Conservation (phyloP, 2,329 filamentous ascomycete species). For the Orbilia ellipsospora region DNA sequence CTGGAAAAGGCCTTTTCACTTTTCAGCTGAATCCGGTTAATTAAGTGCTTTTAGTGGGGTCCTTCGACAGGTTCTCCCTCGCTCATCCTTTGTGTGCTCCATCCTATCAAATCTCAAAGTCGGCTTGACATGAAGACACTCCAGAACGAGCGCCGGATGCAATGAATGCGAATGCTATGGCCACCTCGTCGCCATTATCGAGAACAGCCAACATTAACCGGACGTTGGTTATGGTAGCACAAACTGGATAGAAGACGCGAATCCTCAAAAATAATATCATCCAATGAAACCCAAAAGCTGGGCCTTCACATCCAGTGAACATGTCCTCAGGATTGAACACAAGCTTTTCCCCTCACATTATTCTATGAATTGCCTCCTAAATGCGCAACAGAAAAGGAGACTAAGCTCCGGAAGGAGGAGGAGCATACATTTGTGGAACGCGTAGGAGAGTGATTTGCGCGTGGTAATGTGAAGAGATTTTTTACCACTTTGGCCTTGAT, state of each 20-base stretch:
- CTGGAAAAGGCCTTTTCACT: constrained; percentile 35
- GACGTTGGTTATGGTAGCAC: constrained; percentile 16
- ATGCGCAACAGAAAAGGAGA: not conserved
- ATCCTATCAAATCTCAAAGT: constrained; percentile 46
- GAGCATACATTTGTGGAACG: constrained; percentile 28
- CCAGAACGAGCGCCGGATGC: constrained; percentile 12
- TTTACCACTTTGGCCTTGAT: constrained; percentile 2
- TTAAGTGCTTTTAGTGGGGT: constrained; percentile 52
- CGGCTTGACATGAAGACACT: constrained; percentile 34
- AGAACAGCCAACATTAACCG: constrained; percentile 17
- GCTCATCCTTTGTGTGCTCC: constrained; percentile 21
- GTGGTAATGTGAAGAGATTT: constrained; percentile 44
- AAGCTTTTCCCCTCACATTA: constrained; percentile 14
- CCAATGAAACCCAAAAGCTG: constrained; percentile 10
- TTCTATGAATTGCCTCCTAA: not conserved
- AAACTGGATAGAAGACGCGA: constrained; percentile 11
- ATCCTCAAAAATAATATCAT: not conserved
- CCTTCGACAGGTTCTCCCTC: not conserved
- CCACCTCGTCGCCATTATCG: not conserved
- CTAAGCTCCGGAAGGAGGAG: constrained; percentile 34
- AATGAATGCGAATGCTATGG: constrained; percentile 4
- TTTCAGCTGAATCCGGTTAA: constrained; percentile 56
- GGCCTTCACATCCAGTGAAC: constrained; percentile 2
- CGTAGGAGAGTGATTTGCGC: constrained; percentile 43
- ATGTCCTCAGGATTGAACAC: constrained; percentile 31